Evolutionary conservation across 164 flowering plant species (phyloP), one percentile per base, ranked within the genome.

Genomic region (Piper betle): DNA sequence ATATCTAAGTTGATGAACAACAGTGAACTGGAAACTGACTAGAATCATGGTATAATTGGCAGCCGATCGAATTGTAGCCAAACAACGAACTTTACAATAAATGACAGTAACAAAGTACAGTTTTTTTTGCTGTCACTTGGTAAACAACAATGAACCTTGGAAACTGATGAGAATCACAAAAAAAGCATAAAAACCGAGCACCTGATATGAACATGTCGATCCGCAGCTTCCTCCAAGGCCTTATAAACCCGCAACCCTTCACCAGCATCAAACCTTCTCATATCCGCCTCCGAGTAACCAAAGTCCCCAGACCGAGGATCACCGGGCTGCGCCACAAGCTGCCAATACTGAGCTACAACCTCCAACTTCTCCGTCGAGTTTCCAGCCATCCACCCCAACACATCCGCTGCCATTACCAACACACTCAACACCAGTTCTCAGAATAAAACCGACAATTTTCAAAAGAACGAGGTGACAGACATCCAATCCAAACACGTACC

Each of bases 281-380:
- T 78, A 17, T 87, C 84, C 11, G 63, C 72, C 54, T 78, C 41
- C 0, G 95, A 84, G 72, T 83, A 92, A 4, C 98, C 98, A 72
- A 82, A 92, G 71, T 92, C 98, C 57, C 96, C 95, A 0, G 98
- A 92, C 17, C 70, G 82, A 59, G 86, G 82, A 72, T 89, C 81
- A 8, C 77, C 64, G 0, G 96, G 93, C 2, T 61, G 73, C 1
- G 93, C 82, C 20, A 70, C 5, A 6, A 92, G 72, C 63, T 92
- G 88, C 98, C 98, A 88, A 73, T 92, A 88, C 76, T 92, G 96
- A 16, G 89, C 91, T 4, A 85, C 84, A 33, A 92, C 68, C 68
- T 92, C 91, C 59, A 92, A 74, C 12, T 71, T 81, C 71, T 37
- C 37, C 4, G 84, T 76, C 10, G 98, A 75, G 71, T 87, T 92